Percentiles rank a stretch among this genome's conserved stretches.
phyloP scores from a whole-genome alignment of 1,139 yeast genomes.

The Blastobotrys ciferrii region DNA sequence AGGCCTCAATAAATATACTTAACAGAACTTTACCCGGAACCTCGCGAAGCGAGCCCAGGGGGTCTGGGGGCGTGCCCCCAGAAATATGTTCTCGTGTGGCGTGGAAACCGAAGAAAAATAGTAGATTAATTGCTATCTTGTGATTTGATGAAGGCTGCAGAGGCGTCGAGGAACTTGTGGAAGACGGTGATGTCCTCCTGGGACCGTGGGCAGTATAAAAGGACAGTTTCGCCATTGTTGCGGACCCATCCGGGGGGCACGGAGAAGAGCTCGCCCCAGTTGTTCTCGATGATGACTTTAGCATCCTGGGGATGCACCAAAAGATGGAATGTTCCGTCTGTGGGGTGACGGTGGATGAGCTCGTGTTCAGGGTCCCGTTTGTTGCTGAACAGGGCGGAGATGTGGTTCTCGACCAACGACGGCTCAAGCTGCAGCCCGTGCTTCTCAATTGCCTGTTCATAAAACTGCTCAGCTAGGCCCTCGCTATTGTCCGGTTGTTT shows the following conservation, averaged over 20 bases:
- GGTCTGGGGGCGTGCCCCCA: too few species aligned
- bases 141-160: not conserved
- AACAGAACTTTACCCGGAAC: too few species aligned
- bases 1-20: too few species aligned
- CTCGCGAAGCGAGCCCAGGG: too few species aligned
- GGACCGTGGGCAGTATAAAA: not conserved
- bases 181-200: not conserved
- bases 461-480: not conserved
- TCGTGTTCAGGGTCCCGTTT: not conserved
- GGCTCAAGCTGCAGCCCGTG: not conserved
- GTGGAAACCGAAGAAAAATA: not conserved
- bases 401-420: not conserved
- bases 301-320: not conserved
- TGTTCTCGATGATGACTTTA: not conserved
- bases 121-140: not conserved
- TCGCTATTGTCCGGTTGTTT: not conserved
- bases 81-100: too few species aligned
- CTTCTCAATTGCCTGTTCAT: not conserved
- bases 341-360: not conserved
- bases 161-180: not conserved
- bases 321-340: not conserved
- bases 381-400: not conserved
- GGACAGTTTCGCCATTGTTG: not conserved
- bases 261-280: not conserved
- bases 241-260: not conserved